These are phyloP conservation scores for Myrica gale DNA, from an alignment of 306 rosid genomes.

Conservation along the genomic window DNA sequence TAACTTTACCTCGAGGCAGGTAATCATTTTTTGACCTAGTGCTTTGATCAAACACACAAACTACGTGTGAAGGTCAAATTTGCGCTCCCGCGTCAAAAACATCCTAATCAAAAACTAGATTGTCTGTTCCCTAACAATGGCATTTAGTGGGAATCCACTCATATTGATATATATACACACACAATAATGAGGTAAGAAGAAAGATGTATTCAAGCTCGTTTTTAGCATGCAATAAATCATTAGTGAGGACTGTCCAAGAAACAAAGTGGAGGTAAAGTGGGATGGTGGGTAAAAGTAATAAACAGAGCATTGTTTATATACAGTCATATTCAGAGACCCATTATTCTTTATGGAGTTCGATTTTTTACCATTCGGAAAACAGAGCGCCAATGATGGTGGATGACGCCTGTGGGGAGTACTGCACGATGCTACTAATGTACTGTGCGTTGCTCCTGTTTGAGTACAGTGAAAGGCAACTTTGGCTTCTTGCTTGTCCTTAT, in stretches of 20 bases:
- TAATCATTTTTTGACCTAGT: slow-evolving; percentile 34
- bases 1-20: slow-evolving; percentile 28
- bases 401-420: neutral
- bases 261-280: slow-evolving; percentile 9
- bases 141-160: slow-evolving; percentile 64
- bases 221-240: slow-evolving; percentile 33
- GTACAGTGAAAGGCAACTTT: slow-evolving; percentile 23
- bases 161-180: slow-evolving; percentile 10
- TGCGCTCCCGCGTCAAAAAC: slow-evolving; percentile 31
- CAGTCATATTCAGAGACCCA: slow-evolving; percentile 8
- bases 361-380: slow-evolving; percentile 4
- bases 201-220: slow-evolving; percentile 14
- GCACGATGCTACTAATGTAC: neutral
- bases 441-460: neutral
- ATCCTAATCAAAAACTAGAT: slow-evolving; percentile 31
- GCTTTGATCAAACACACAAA: slow-evolving; percentile 46
- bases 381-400: neutral
- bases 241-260: slow-evolving; percentile 50
- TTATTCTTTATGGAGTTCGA: slow-evolving; percentile 6
- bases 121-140: slow-evolving; percentile 36
- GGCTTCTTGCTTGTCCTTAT: slow-evolving; percentile 3
- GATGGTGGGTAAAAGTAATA: neutral
- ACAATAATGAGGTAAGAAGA: slow-evolving; percentile 33
- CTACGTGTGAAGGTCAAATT: slow-evolving; percentile 40
- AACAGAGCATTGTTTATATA: slow-evolving; percentile 5